Evolutionary conservation across 208 protist species (phyloP), one percentile per base, ranked within the genome.

Genomic region (Strigomonas culicis): DNA sequence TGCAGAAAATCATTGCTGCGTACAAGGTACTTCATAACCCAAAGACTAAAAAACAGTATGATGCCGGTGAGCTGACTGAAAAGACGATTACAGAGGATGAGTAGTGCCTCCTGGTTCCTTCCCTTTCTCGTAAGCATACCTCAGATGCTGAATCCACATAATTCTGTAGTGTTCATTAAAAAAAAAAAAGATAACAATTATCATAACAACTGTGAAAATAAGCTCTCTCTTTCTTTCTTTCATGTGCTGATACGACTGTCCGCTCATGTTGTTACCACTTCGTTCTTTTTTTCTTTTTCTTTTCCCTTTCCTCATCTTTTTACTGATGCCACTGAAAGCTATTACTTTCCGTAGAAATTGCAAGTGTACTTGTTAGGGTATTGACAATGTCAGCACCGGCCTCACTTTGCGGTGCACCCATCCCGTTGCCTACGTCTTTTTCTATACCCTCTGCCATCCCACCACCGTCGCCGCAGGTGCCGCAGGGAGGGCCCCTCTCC

Each of bases 1-100:
- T 96, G 80, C 90, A 96, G 61, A 56, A 66, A 15, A 87, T 96
- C 57, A 90, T 93, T 62, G 77, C 80, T 44, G 90, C 90, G 6
- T 96, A 96, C 66, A 86, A 86, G 43, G 75, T 92, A 25, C 82
- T 96, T 34, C 84, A 86, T 32, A 74, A 91, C 53, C 76, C 83
- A 4, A 80, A 79, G 59, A 82, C 65, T 24, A 89, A 88, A 43
- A 84, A 82, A 71, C 60, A 59, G 8, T 96, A 96, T 68, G 89
- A 95, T 55, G 70, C 70, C 6, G 84, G 86, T 19, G 66, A 84
- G 64, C 69, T 92, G 72, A 88, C 44, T 47, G 36, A 10, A 15
- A 65, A 76, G 44, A 44, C 72, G 2, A 36, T 8, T 10, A 51
- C 73, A 22, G 64, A 78, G 10, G 51, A 69, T 1, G 41, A 55